Evolutionary conservation across 106 monocot genomes (phyloP).

Genomic region (Dendrobium chrysotoxum): DNA sequence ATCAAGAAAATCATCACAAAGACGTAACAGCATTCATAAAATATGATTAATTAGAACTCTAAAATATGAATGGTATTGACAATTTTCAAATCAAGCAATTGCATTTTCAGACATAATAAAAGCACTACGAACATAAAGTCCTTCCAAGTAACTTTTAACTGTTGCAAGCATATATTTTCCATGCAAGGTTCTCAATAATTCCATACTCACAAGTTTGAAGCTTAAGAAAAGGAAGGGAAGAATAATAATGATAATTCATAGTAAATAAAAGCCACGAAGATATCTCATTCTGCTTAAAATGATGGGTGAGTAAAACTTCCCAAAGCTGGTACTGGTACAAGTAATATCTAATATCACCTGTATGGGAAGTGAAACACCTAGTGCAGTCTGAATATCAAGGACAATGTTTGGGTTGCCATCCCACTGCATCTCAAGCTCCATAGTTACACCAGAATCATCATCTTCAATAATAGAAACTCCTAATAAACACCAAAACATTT

Average conservation of each 20-base stretch:
- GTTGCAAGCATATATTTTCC: not conserved
- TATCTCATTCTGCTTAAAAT: not conserved
- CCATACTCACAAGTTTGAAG: not conserved
- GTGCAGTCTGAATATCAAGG: constrained; percentile 66
- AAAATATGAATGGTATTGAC: not conserved
- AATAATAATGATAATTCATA: not conserved
- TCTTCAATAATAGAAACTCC: constrained; percentile 72
- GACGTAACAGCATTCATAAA: not conserved
- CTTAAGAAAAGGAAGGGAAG: not conserved
- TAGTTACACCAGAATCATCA: constrained; percentile 61
- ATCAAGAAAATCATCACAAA: not conserved
- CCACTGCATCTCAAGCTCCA: constrained; percentile 98
- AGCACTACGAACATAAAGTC: not conserved
- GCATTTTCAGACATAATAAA: not conserved
- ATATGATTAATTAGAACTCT: not conserved
- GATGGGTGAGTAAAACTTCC: not conserved
- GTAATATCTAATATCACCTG: constrained; percentile 40
- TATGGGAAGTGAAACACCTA: constrained; percentile 87
- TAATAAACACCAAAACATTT: constrained; percentile 12
- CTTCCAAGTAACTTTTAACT: not conserved
- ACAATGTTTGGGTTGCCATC: constrained; percentile 97
- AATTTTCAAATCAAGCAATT: not conserved
- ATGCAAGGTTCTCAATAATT: not conserved
- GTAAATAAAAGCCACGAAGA: not conserved
- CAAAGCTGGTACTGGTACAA: not conserved